phyloP scores from a whole-genome alignment of 768 basidiomycete species.

The Leccinum pellstonianum region DNA sequence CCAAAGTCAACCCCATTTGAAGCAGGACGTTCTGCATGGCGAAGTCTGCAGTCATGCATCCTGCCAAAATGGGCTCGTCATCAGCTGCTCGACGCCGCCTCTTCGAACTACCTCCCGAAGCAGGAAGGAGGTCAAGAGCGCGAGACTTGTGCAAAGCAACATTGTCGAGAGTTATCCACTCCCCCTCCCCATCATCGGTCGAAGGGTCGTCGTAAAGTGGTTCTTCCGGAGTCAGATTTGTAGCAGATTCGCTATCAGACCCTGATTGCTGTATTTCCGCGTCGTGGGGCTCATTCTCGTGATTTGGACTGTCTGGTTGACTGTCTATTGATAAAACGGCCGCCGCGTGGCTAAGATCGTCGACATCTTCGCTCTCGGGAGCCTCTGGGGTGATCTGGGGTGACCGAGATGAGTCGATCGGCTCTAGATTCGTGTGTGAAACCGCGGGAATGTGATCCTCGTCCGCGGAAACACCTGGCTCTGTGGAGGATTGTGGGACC shows the following conservation, averaged over 20 bases:
- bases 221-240: constrained; percentile 13
- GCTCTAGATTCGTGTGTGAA: constrained; percentile 1
- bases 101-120: constrained; percentile 32
- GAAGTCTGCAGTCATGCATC: constrained; percentile 98
- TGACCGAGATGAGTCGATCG: constrained; percentile 2
- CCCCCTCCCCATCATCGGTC: constrained; percentile 77
- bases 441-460: constrained; percentile 5
- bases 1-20: constrained; percentile 89
- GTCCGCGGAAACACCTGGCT: not conserved
- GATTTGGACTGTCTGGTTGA: constrained; percentile 3
- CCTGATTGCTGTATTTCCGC: constrained; percentile 27
- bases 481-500: constrained; percentile 1
- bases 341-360: constrained; percentile 14
- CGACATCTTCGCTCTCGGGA: not conserved
- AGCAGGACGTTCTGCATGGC: constrained; percentile 98
- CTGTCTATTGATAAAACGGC: constrained; percentile 15
- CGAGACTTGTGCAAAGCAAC: constrained; percentile 83
- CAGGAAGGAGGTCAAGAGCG: constrained; percentile 79
- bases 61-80: constrained; percentile 53
- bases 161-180: constrained; percentile 96
- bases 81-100: constrained; percentile 38
- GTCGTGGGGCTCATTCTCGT: constrained; percentile 35
- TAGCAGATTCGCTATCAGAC: constrained; percentile 2
- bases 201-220: constrained; percentile 74
- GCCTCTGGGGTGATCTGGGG: not conserved